These are phyloP conservation scores for Trichoderma oligosporum DNA, from an alignment of 2,329 filamentous ascomycete genomes.

Conservation along the genomic window DNA sequence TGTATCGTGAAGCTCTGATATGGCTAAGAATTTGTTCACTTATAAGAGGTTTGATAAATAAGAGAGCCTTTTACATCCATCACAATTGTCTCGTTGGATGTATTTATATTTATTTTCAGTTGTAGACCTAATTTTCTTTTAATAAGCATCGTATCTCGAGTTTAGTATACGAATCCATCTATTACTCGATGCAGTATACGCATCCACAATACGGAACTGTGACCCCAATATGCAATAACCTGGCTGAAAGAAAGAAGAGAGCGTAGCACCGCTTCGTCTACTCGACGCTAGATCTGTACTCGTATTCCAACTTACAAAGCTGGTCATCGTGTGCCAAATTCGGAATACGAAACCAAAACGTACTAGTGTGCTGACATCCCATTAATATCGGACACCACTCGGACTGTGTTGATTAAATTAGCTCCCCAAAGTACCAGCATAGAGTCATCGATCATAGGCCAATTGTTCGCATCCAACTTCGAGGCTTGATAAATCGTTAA, in stretches of 20 bases:
- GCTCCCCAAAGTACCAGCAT: too few species aligned
- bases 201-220: not conserved
- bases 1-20: not conserved
- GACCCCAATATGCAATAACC: constrained; percentile 5
- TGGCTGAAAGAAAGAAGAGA: not conserved
- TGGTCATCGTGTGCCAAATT: constrained; percentile 10
- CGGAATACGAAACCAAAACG: not conserved
- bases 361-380: not conserved
- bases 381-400: not conserved
- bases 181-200: not conserved
- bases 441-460: too few species aligned
- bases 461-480: too few species aligned
- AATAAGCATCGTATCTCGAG: not conserved
- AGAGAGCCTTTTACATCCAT: too few species aligned
- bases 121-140: not conserved
- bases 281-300: too few species aligned
- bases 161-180: not conserved
- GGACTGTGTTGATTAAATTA: not conserved
- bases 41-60: too few species aligned
- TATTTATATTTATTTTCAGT: not conserved
- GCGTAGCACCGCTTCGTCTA: not conserved
- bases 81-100: too few species aligned
- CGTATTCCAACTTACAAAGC: too few species aligned
- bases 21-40: too few species aligned
- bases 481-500: too few species aligned